Base-by-base conservation (phyloP, 768 basidiomycete genomes). In the Neoboletus magnificus region DNA sequence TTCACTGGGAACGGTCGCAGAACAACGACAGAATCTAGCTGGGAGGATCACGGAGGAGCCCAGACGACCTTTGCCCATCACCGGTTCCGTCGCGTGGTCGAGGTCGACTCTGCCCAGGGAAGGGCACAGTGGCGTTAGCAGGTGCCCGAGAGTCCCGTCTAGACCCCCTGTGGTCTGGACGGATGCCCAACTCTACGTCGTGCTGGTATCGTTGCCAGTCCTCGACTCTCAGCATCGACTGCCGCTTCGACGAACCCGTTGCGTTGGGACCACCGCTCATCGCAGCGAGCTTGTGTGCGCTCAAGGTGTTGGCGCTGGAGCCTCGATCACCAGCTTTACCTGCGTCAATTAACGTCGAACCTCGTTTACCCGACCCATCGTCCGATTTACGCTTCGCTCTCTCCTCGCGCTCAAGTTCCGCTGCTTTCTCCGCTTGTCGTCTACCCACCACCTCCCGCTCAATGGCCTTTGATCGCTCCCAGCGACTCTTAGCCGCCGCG, bases 181-280 rank as follows among this genome's bases (percentile, higher is more conserved):
- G 71, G 44, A 73, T 15, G 11, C 70, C 70, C 13, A 71, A 37
- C 47, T 71, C 73, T 6, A 69, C 67, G 43, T 82, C 79, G 50
- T 82, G 76, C 66, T 91, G 90, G 62, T 84, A 79, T 59, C 81
- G 80, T 70, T 89, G 85, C 90, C 91, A 92, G 66, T 91, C 90
- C 69, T 91, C 87, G 39, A 92, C 90, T 67, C 91, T 90, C 76
- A 91, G 70, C 66, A 79, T 83, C 40, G 89, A 90, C 69, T 86
- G 69, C 45, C 87, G 82, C 62, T 81, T 83, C 42, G 86, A 83
- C 35, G 81, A 75, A 29, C 74, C 66, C 15, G 69, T n/a, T 13
- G 40, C 55, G 33, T 63, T 60, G 3, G 52, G 45, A 16, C 71
- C 73, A 23, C 73, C 72, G 5, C 66, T 61, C 48, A 76, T 65